These are phyloP conservation scores for Monilinia fructigena DNA, from an alignment of 2,329 filamentous ascomycete genomes.

Conservation along the genomic window DNA sequence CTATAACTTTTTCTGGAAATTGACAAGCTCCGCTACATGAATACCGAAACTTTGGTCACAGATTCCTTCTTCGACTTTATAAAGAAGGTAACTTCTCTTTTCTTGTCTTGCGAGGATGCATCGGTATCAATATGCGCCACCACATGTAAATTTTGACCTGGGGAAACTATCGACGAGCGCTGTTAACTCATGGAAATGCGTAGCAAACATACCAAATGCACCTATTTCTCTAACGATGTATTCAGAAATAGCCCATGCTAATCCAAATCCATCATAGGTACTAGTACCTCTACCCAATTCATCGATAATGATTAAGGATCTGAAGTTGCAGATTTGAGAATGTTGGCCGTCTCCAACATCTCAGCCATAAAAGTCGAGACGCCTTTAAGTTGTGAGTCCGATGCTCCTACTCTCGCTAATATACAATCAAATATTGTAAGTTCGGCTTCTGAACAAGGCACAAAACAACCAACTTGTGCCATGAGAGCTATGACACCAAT, in stretches of 20 bases:
- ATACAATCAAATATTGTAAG: constrained; percentile 96
- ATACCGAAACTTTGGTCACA: constrained; percentile 98
- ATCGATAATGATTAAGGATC: constrained; percentile 97
- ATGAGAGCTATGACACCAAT: constrained; percentile 96
- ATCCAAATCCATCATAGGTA: constrained; percentile 95
- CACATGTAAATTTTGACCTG: constrained; percentile 94
- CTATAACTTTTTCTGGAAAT: constrained; percentile 95
- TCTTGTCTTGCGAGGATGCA: constrained; percentile 41
- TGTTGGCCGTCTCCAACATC: constrained; percentile 98
- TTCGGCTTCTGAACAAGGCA: constrained; percentile 86
- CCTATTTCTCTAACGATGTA: constrained; percentile 95
- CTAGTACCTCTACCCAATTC: constrained; percentile 95
- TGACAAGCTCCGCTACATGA: constrained; percentile 93
- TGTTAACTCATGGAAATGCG: constrained; percentile 97
- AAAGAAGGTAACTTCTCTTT: constrained; percentile 89
- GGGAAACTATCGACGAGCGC: constrained; percentile 80
- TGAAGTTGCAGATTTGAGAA: constrained; percentile 91
- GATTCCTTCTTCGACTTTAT: constrained; percentile 93
- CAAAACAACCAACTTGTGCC: constrained; percentile 96
- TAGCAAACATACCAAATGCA: constrained; percentile 92
- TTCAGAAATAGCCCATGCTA: constrained; percentile 99
- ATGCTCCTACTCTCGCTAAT: constrained; percentile 90
- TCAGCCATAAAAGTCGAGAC: constrained; percentile 99
- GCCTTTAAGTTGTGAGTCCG: constrained; percentile 94
- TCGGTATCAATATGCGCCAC: constrained; percentile 78